phyloP scores from a whole-genome alignment of 352 stramenopile genomes.

The Globisporangium iwayamae region DNA sequence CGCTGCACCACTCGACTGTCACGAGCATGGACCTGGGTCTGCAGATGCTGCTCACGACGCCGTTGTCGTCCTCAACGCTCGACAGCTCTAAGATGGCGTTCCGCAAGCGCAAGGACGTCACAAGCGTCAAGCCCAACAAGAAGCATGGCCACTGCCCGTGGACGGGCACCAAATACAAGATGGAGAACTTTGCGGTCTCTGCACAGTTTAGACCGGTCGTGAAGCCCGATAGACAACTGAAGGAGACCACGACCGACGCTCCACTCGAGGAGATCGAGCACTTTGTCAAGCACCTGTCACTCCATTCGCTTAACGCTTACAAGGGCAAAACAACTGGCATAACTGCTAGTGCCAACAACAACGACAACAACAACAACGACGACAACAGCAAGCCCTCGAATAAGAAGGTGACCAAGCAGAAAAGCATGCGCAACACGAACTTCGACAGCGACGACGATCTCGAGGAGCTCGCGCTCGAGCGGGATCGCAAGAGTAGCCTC shows the following conservation, averaged over 20 bases:
- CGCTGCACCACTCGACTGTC: constrained; percentile 47
- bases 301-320: constrained; percentile 25
- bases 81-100: constrained; percentile 55
- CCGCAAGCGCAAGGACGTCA: constrained; percentile 52
- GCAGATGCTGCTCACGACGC: constrained; percentile 67
- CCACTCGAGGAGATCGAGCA: constrained; percentile 51
- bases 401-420: constrained; percentile 28
- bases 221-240: constrained; percentile 45
- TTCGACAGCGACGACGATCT: constrained; percentile 25
- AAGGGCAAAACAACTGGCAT: background rate
- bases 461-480: constrained; percentile 9
- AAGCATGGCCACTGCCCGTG: constrained; percentile 41
- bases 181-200: constrained; percentile 62
- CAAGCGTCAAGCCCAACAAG: constrained; percentile 20
- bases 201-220: constrained; percentile 53
- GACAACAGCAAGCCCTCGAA: constrained; percentile 3
- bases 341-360: background rate
- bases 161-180: constrained; percentile 70
- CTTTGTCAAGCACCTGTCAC: constrained; percentile 51
- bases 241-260: constrained; percentile 27
- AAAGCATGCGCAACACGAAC: constrained; percentile 36
- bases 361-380: background rate
- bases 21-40: constrained; percentile 71
- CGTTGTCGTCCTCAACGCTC: constrained; percentile 60
- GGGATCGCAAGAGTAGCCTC: constrained; percentile 11